phyloP scores from a whole-genome alignment of 306 rosid genomes.

The Delonix regia region DNA sequence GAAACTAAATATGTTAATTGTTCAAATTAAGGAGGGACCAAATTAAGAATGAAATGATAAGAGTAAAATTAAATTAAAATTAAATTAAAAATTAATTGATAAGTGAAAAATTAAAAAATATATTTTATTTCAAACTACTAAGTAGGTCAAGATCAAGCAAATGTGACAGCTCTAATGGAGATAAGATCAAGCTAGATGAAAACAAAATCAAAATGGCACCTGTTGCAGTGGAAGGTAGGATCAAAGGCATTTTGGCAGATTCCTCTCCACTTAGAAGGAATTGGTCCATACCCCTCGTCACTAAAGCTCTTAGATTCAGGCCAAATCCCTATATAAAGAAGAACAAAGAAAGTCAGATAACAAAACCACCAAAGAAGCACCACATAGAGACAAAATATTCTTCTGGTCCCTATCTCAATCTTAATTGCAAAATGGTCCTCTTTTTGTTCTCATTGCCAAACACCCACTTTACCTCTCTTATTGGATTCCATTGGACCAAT shows the following conservation, averaged over 20 bases:
- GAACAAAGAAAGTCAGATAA: conserved; percentile 31
- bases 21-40: too few relatives aligned
- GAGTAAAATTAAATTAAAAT: too few relatives aligned
- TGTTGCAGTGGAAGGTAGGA: conserved; percentile 67
- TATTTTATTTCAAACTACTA: too few relatives aligned
- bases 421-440: conserved; percentile 28
- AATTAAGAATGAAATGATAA: too few relatives aligned
- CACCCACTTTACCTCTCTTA: background rate
- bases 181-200: background rate
- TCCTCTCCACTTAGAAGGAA: conserved; percentile 88
- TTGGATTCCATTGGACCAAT: background rate
- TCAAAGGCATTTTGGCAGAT: conserved; percentile 61
- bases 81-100: too few relatives aligned
- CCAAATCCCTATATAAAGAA: conserved; percentile 64
- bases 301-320: conserved; percentile 82
- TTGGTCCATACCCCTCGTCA: conserved; percentile 71
- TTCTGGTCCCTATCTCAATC: too few relatives aligned
- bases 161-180: too few relatives aligned
- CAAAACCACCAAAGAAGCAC: background rate
- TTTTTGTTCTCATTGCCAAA: conserved; percentile 22
- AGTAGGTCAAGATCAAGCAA: too few relatives aligned
- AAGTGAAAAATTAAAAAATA: too few relatives aligned
- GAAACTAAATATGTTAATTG: too few relatives aligned
- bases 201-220: conserved; percentile 48
- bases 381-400: too few relatives aligned